Conservation (phyloP, 345 rosid species). For the Fremontodendron californicum region DNA sequence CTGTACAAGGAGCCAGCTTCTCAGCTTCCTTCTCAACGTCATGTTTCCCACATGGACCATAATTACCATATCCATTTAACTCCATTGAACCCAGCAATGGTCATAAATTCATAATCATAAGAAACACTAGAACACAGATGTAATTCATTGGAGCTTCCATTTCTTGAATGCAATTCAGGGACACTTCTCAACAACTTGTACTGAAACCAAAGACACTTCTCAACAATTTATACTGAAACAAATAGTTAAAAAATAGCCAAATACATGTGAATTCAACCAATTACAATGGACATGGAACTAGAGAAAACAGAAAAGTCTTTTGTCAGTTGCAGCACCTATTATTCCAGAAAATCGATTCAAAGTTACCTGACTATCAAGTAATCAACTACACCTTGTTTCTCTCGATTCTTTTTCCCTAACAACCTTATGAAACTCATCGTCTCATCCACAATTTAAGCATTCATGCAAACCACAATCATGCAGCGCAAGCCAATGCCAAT, state of each 20-base stretch:
- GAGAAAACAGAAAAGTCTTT: conserved; percentile 20
- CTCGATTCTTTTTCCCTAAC: background rate
- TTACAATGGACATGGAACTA: conserved; percentile 60
- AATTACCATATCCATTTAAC: conserved; percentile 62
- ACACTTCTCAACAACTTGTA: background rate
- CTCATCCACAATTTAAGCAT: background rate
- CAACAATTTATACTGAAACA: background rate
- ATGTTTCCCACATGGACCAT: too few relatives aligned
- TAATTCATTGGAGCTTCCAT: conserved; percentile 33
- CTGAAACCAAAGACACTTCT: background rate
- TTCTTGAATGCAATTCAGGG: conserved; percentile 24
- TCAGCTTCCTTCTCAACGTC: too few relatives aligned
- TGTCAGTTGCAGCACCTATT: conserved; percentile 42
- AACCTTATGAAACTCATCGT: background rate
- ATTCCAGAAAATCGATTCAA: conserved; percentile 13
- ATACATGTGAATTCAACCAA: conserved; percentile 27
- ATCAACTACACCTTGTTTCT: background rate
- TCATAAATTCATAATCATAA: conserved; percentile 37
- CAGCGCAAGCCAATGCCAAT: background rate
- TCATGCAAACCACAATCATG: background rate
- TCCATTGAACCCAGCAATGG: conserved; percentile 27
- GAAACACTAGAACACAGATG: conserved; percentile 32
- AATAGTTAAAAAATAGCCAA: conserved; percentile 5
- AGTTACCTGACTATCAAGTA: conserved; percentile 17
- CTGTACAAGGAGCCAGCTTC: conserved; percentile 78